Base-by-base conservation (phyloP, 345 rosid species). In the Heritiera littoralis region DNA sequence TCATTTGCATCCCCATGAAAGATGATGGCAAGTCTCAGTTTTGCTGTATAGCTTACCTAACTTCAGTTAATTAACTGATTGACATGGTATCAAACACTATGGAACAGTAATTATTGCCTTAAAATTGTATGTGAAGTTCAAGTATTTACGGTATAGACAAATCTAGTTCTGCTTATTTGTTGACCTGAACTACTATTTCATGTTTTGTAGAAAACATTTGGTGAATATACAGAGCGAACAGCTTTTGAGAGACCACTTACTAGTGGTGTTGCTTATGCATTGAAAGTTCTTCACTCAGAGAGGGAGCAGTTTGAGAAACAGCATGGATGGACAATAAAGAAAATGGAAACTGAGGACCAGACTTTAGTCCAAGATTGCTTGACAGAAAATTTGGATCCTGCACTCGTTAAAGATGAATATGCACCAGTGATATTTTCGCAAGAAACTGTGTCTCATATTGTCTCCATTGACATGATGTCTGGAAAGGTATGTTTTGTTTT, bases 391-490 rank as follows among this genome's bases (percentile, higher is more conserved):
- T 88, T 96, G 77, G 94, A 92, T 80, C 97, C 97, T 76, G 94
- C 97, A 60, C 99, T 98, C n/a, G 69, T 87, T 80, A 94, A 88
- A 87, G 97, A 92, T 78, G 99, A 94, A 89, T 95, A 95, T 75
- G 98, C 98, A 6, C 99, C 99, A 2, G 98, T 95, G 3, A 87
- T 93, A 74, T 92, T 95, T 85, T 89, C 97, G 81, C 99, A 95
- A 79, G 97, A 95, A 85, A 93, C 99, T 30, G 99, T 95, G 58
- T 88, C 99, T 43, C 98, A 95, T 82, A 93, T 95, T 74, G 92
- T 95, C 77, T 95, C 98, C 9, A 92, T 95, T 43, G 99, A 95
- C 84, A 95, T 93, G 99, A 93, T 92, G 99, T 95, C 99, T 70
- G 99, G 99, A 80, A 89, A 89, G 92, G 99, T 95, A 74, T 48